phyloP scores from a whole-genome alignment of 1,284 basidiomycete genomes.

The Baeospora myosura region DNA sequence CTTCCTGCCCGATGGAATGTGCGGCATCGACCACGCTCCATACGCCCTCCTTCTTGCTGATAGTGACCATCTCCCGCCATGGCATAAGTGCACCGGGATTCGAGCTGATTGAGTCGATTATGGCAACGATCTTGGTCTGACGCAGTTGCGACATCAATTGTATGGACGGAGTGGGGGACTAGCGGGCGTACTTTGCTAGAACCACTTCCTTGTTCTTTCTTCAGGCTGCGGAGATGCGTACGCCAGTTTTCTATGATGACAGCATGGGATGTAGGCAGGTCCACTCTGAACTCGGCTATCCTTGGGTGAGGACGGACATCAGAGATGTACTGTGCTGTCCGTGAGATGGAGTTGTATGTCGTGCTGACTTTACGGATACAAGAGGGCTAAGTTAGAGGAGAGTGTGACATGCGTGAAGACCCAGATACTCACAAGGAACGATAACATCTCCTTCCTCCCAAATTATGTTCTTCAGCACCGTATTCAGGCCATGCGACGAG shows the following conservation, averaged over 20 bases:
- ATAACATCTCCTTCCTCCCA: constrained; percentile 42
- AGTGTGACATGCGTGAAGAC: not conserved
- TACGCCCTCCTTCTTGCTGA: constrained; percentile 64
- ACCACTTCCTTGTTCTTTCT: not conserved
- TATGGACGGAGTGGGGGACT: constrained; percentile 5
- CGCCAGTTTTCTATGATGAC: constrained; percentile 54
- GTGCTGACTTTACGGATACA: constrained; percentile 52
- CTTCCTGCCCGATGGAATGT: constrained; percentile 68
- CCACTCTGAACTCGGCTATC: constrained; percentile 42
- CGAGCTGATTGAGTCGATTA: constrained; percentile 72
- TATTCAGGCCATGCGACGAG: constrained; percentile 61
- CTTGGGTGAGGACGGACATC: constrained; percentile 52
- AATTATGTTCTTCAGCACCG: constrained; percentile 54
- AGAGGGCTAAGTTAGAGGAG: not conserved
- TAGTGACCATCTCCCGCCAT: constrained; percentile 69
- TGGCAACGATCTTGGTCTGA: constrained; percentile 52
- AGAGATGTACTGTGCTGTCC: constrained; percentile 50
- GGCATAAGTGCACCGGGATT: constrained; percentile 70
- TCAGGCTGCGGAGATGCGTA: constrained; percentile 24
- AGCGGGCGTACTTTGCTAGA: constrained; percentile 17
- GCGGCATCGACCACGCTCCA: constrained; percentile 78
- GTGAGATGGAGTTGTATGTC: constrained; percentile 58
- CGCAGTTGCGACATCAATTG: not conserved
- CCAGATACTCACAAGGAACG: constrained; percentile 32
- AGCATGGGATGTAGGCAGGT: constrained; percentile 59